Evolutionary conservation across 2,329 filamentous ascomycete genomes (phyloP), one percentile per base, ranked within the genome.

Genomic region (Hysterium pulicare): DNA sequence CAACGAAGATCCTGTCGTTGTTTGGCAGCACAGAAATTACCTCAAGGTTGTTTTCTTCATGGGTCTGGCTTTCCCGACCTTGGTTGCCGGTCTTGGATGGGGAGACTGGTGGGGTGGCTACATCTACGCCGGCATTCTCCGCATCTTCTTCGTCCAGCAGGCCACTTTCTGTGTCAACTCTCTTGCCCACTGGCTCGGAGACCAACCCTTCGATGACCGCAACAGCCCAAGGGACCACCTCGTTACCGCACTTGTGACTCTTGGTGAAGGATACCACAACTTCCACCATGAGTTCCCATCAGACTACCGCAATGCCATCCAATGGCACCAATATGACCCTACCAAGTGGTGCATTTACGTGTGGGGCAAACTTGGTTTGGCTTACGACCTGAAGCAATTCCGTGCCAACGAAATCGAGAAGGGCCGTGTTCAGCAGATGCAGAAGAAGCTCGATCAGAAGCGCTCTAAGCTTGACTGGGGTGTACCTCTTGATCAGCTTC

Each of bases 121-220:
- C 53, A 68, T 76, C 64, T 76, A 76, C 50, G 72, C 69, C 17
- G 73, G 73, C 46, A 74, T 76, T 52, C 68, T 75, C 42, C 69
- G 73, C 52, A 73, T 75, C 57, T 73, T 74, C 61, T 71, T 75
- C 58, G 71, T 76, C 44, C 72, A 76, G 58, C 73, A 76, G 59
- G 71, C 72, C 36, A 76, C 73, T 34, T 76, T 76, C 69, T 76
- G 73, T 46, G 72, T 76, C 64, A 76, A 76, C 66, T 75, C 73
- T 7, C 70, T 76, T 38, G 73, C 73, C 33, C 73, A 76, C 58
- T 76, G 72, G 71, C 69, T 76, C 43, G 73, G 73, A 22, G 67
- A 70, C 46, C 67, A 70, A 58, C 67, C 67, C 24, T 70, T 70
- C 44, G 67, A 70, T 46, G 67, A 70, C 61, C 66, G 67, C 51